Percentiles rank a stretch among this genome's conserved stretches.
phyloP scores from a whole-genome alignment of 1,284 basidiomycete species.

The Trichosporon coremiiforme region DNA sequence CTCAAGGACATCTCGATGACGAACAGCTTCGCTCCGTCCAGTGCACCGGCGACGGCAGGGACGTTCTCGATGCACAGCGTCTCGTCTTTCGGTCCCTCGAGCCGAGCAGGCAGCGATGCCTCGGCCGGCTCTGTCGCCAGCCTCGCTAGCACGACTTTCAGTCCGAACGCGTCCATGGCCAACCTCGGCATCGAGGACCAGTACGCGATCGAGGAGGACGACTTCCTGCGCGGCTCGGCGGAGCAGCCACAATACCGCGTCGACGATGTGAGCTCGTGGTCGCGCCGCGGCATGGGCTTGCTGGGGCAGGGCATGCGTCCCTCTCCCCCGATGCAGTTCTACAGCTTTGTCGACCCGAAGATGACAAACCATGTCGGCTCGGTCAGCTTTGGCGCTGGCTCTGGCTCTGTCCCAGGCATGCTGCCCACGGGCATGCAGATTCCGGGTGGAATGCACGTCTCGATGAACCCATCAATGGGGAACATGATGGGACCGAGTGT shows the following conservation, averaged over 20 bases:
- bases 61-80: neutral
- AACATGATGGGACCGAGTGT: neutral
- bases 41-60: neutral
- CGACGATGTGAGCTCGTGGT: slow-evolving; percentile 35
- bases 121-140: neutral
- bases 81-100: neutral
- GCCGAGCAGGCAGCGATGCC: neutral
- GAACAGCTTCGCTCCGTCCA: slow-evolving; percentile 3
- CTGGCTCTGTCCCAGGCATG: neutral
- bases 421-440: neutral
- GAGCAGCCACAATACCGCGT: slow-evolving; percentile 28
- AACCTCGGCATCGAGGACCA: slow-evolving; percentile 2
- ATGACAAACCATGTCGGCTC: neutral
- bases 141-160: slow-evolving; percentile 7
- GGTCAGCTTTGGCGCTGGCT: neutral
- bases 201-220: slow-evolving; percentile 24
- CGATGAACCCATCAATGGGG: slow-evolving; percentile 5
- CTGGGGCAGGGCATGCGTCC: slow-evolving; percentile 24
- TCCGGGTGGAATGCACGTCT: too few relatives aligned
- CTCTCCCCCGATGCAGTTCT: slow-evolving; percentile 3
- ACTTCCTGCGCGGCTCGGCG: slow-evolving; percentile 32
- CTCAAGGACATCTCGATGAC: slow-evolving; percentile 1
- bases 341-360: slow-evolving; percentile 13
- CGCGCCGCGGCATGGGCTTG: slow-evolving; percentile 29
- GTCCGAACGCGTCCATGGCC: slow-evolving; percentile 13